Evolutionary conservation across 805 yeast species (phyloP).

Genomic region (Metschnikowia lochheadii): DNA sequence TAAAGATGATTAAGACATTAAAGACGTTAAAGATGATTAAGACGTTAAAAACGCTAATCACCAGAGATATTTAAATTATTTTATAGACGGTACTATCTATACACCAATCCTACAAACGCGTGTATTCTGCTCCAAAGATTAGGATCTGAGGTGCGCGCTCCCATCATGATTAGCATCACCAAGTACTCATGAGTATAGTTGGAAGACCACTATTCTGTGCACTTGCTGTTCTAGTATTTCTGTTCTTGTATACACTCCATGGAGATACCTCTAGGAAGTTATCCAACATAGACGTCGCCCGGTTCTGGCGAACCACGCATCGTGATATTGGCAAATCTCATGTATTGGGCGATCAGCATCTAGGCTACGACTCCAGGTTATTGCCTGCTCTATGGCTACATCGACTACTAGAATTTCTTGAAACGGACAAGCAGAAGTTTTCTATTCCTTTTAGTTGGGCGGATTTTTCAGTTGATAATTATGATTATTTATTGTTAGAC

Average conservation of each 20-base stretch:
- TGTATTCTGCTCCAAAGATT: background rate
- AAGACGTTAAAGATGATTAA: too few species aligned
- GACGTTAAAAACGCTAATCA: background rate
- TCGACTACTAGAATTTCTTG: background rate
- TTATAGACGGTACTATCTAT: too few species aligned
- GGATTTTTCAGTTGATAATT: background rate
- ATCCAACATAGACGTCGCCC: slow-evolving; percentile 5
- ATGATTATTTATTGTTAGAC: background rate
- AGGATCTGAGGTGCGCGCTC: background rate
- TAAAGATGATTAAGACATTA: too few species aligned
- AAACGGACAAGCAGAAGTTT: background rate
- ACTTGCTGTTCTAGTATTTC: background rate
- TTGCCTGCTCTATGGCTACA: slow-evolving; percentile 5
- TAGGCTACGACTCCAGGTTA: slow-evolving; percentile 1
- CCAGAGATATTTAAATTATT: too few species aligned
- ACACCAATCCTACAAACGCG: too few species aligned
- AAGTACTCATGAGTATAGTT: background rate
- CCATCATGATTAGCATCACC: background rate
- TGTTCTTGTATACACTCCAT: background rate
- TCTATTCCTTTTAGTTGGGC: background rate
- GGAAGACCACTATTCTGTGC: background rate
- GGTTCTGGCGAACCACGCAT: slow-evolving; percentile 13
- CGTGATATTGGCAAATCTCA: slow-evolving; percentile 7
- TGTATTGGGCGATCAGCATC: background rate
- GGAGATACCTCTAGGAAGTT: background rate